phyloP scores from a whole-genome alignment of 176 grass and related monocot genomes.

The Pharus latifolius region DNA sequence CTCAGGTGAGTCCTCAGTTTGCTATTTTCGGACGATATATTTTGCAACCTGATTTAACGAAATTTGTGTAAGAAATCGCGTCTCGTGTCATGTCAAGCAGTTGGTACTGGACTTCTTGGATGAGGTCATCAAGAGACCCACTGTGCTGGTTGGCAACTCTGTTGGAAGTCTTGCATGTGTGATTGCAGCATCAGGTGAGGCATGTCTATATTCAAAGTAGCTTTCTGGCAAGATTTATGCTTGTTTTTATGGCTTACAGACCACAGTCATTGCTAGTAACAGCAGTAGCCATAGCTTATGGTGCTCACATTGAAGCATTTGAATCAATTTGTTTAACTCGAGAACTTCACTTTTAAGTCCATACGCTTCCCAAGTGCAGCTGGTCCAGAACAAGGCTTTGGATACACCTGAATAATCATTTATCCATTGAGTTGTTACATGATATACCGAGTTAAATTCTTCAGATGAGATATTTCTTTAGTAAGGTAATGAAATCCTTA shows the following conservation, averaged over 20 bases:
- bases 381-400: neutral
- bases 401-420: neutral
- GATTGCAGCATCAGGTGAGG: slow-evolving; percentile 74
- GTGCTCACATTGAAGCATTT: neutral
- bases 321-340: neutral
- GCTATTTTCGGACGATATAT: neutral
- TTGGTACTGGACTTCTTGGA: slow-evolving; percentile 88
- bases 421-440: neutral
- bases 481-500: neutral
- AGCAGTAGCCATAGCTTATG: neutral
- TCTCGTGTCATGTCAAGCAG: slow-evolving; percentile 25
- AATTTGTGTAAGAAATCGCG: neutral
- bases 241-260: neutral
- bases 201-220: neutral
- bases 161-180: slow-evolving; percentile 95
- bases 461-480: neutral
- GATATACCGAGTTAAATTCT: neutral
- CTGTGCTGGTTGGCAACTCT: slow-evolving; percentile 81
- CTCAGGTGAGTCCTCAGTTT: slow-evolving; percentile 30
- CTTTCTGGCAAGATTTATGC: neutral
- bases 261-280: neutral
- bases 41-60: neutral
- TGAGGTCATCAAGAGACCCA: slow-evolving; percentile 75
- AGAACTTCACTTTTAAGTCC: neutral
- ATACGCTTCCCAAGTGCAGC: neutral